phyloP scores from a whole-genome alignment of 2,329 filamentous ascomycete genomes.

The Geosmithia putterillii region DNA sequence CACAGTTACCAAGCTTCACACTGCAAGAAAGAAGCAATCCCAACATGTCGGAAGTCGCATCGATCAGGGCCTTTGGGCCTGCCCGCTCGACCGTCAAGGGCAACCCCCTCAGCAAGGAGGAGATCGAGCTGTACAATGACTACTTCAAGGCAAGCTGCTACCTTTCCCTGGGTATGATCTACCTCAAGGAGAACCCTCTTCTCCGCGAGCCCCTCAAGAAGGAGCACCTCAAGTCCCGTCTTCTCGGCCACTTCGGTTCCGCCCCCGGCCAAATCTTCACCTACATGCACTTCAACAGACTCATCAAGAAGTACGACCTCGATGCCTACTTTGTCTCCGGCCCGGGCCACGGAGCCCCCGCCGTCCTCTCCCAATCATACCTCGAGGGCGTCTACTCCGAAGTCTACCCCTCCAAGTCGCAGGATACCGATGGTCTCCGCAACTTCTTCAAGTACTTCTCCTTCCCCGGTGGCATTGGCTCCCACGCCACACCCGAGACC shows the following conservation, averaged over 20 bases:
- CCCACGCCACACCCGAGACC: slow-evolving; percentile 68
- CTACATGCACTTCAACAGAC: slow-evolving; percentile 70
- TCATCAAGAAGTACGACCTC: slow-evolving; percentile 70
- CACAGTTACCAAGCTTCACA: background rate
- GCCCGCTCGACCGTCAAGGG: slow-evolving; percentile 53
- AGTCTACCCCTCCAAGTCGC: slow-evolving; percentile 62
- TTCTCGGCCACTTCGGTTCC: slow-evolving; percentile 69
- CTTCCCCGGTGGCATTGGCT: slow-evolving; percentile 68
- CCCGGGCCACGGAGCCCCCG: slow-evolving; percentile 67
- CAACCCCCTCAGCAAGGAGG: slow-evolving; percentile 40
- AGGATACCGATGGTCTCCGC: slow-evolving; percentile 56
- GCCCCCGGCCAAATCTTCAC: slow-evolving; percentile 73
- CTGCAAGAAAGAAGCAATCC: background rate
- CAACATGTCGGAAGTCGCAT: slow-evolving; percentile 30
- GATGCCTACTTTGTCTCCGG: slow-evolving; percentile 64
- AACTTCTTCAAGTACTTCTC: slow-evolving; percentile 76
- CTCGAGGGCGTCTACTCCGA: slow-evolving; percentile 69
- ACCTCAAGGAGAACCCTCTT: slow-evolving; percentile 61
- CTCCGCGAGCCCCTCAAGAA: slow-evolving; percentile 55
- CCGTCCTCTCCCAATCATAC: slow-evolving; percentile 63
- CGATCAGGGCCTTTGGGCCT: slow-evolving; percentile 51
- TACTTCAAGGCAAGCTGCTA: slow-evolving; percentile 5
- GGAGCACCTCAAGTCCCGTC: slow-evolving; percentile 60
- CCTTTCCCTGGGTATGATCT: slow-evolving; percentile 53
- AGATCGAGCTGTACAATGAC: slow-evolving; percentile 4